Percentiles rank a stretch among this genome's conserved stretches.
Evolutionary conservation across 441 rosid genomes (phyloP).

Genomic region (Gossypium armourianum): DNA sequence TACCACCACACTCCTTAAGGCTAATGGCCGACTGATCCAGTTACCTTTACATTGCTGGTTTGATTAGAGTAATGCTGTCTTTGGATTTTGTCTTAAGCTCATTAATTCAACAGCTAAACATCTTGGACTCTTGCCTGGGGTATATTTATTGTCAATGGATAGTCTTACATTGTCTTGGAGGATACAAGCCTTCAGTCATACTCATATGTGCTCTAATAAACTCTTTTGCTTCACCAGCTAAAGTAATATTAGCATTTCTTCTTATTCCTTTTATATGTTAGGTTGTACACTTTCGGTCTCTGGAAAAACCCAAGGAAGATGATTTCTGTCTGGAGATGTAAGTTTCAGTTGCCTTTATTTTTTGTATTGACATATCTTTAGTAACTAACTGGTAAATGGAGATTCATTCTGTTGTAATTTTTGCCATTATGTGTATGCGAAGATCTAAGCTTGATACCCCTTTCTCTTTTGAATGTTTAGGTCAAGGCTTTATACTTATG

Average conservation of each 20-base stretch:
- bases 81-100: neutral
- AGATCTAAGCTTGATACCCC: neutral
- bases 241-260: slow-evolving; percentile 1
- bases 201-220: neutral
- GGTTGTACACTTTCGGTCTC: slow-evolving; percentile 44
- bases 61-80: neutral
- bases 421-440: neutral
- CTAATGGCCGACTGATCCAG: neutral
- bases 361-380: neutral
- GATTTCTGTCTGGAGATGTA: slow-evolving; percentile 47
- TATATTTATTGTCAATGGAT: neutral
- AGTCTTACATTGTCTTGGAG: neutral
- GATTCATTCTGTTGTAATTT: neutral
- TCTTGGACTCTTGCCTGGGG: neutral
- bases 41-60: neutral
- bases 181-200: neutral
- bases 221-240: neutral
- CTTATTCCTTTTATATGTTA: slow-evolving; percentile 11
- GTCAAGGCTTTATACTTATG: slow-evolving; percentile 41
- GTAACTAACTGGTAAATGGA: neutral
- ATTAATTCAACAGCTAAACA: neutral
- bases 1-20: neutral
- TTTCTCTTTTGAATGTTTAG: slow-evolving; percentile 20
- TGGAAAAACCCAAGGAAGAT: slow-evolving; percentile 48
- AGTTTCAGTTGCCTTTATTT: slow-evolving; percentile 16